Base-by-base conservation (phyloP, 768 basidiomycete species). In the Gymnopilus junonius region DNA sequence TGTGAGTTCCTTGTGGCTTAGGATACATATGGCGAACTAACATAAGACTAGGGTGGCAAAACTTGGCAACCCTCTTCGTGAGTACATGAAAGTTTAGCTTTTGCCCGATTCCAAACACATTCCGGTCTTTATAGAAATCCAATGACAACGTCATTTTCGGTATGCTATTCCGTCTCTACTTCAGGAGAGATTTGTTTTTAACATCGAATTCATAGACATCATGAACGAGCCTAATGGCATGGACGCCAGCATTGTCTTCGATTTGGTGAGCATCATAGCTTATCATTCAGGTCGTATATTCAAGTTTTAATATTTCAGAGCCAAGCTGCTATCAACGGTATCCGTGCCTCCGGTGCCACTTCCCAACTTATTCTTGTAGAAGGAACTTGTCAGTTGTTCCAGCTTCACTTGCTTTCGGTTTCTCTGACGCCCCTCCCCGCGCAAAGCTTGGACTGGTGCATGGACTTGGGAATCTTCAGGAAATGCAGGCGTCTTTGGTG, bases 181-280 rank as follows among this genome's bases (percentile, higher is more conserved):
- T 42, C 20, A 20, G 12, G 5, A 39, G 17, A 20, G 15, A 20
- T 5, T n/a, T n/a, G 1, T 6, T n/a, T n/a, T 8, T 20, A 8
- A 42, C 4, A n/a, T n/a, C 20, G 17, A n/a, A 42, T 40, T n/a
- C 17, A 14, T n/a, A 42, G 40, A 86, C 69, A 71, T 85, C 65
- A 83, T 82, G 84, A 91, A 90, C 76, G 88, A 91, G 75, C 89
- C 89, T 46, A 74, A 88, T 65, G 84, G 74, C 61, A 86, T 87
- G 61, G 77, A 82, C 61, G 86, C 86, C 6, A 65, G 73, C n/a
- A 76, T 76, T 29, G 86, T 85, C 25, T 83, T 83, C 70, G 67
- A 77, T 48, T 73, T 87, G 57, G 85, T 85, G 70, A n/a, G 77
- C 43, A 8, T 45, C 31, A 23, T 46, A 17, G 5, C 20, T 51